Conservation (phyloP, 768 basidiomycete genomes). For the Megacollybia marginata region DNA sequence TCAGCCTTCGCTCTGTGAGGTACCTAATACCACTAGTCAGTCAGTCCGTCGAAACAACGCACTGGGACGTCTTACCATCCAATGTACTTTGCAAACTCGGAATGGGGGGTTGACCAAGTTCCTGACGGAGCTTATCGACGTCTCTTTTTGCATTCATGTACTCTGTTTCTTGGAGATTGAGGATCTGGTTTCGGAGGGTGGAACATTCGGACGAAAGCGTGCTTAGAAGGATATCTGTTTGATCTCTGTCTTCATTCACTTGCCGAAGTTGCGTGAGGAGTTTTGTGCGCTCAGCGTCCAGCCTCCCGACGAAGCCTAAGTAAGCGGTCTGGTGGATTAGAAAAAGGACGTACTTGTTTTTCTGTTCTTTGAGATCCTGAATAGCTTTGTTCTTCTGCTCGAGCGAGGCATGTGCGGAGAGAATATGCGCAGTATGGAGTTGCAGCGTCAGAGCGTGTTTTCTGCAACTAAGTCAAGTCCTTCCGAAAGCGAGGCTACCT, state of each 20-base stretch:
- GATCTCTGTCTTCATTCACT: conserved; percentile 78
- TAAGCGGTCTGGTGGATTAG: no score
- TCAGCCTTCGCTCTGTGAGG: conserved; percentile 51
- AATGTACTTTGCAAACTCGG: conserved; percentile 66
- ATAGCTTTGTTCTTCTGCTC: conserved; percentile 74
- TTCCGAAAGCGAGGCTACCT: conserved; percentile 5
- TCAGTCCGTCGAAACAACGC: conserved; percentile 14
- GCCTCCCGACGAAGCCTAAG: no score
- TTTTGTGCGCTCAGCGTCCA: neutral
- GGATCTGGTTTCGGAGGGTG: conserved; percentile 55
- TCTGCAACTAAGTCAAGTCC: conserved; percentile 26
- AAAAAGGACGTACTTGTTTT: conserved; percentile 57
- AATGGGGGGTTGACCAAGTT: conserved; percentile 69
- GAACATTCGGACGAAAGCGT: neutral
- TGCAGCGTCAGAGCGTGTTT: conserved; percentile 82
- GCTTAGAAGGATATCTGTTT: neutral
- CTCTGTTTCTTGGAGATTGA: conserved; percentile 63
- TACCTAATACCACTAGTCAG: conserved; percentile 32
- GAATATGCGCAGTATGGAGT: conserved; percentile 80
- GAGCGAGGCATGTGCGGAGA: conserved; percentile 74
- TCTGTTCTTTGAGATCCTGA: conserved; percentile 78
- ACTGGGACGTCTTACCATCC: conserved; percentile 61
- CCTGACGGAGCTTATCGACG: conserved; percentile 67
- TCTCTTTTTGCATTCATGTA: conserved; percentile 69
- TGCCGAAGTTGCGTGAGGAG: conserved; percentile 15